Evolutionary conservation across 129 eudicot species (phyloP).

Genomic region (Flaveria linearis): DNA sequence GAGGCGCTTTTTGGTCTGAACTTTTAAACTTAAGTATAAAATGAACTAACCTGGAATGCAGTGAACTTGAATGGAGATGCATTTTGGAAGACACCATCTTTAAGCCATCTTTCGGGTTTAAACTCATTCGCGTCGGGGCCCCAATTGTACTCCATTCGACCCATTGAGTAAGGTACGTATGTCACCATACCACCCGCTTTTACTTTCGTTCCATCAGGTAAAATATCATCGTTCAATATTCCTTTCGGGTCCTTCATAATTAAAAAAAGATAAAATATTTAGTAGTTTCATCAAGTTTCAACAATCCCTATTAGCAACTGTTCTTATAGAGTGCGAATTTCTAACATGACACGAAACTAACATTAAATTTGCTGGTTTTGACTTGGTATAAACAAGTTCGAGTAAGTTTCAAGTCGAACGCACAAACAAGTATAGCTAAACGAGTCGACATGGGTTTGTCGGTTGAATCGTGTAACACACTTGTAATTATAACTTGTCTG

Average conservation of each 20-base stretch:
- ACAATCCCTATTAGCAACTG: neutral
- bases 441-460: neutral
- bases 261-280: neutral
- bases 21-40: no score
- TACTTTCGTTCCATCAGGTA: slow-evolving; percentile 93
- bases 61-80: slow-evolving; percentile 95
- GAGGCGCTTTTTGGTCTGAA: no score
- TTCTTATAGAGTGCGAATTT: neutral
- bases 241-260: slow-evolving; percentile 81
- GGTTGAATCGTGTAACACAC: no score
- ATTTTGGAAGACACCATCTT: slow-evolving; percentile 77
- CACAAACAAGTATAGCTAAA: neutral
- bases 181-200: slow-evolving; percentile 99
- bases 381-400: neutral
- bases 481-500: no score
- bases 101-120: slow-evolving; percentile 80
- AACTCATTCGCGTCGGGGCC: slow-evolving; percentile 87
- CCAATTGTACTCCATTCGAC: slow-evolving; percentile 99
- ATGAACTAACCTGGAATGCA: slow-evolving; percentile 72
- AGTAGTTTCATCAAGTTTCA: neutral
- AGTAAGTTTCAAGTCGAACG: neutral
- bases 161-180: slow-evolving; percentile 95
- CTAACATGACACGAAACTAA: neutral
- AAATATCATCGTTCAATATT: slow-evolving; percentile 70
- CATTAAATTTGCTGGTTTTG: neutral